Evolutionary conservation across 2,329 filamentous ascomycete species (phyloP).

Genomic region (Hypoxylon sp.): DNA sequence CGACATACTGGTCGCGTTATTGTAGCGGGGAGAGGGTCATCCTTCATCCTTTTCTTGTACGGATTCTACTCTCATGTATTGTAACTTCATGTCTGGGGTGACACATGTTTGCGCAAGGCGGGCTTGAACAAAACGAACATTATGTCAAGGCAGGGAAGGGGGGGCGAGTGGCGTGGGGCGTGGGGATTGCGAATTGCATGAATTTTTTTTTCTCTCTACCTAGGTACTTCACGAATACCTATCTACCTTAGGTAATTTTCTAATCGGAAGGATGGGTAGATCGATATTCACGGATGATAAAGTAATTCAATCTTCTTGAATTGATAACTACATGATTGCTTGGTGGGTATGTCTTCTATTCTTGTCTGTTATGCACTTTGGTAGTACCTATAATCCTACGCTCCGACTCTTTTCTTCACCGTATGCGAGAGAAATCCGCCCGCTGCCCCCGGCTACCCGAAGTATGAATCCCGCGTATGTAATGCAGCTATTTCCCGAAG

Average conservation of each 20-base stretch:
- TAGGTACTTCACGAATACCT: too few relatives aligned
- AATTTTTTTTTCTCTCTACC: too few relatives aligned
- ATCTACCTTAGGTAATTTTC: slow-evolving; percentile 26
- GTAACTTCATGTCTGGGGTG: slow-evolving; percentile 25
- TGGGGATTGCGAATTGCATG: neutral
- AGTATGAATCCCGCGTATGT: slow-evolving; percentile 14
- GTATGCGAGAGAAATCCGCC: slow-evolving; percentile 4
- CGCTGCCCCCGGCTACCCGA: slow-evolving; percentile 8
- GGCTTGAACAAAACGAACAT: slow-evolving; percentile 30
- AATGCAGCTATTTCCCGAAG: slow-evolving; percentile 25
- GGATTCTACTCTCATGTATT: slow-evolving; percentile 28
- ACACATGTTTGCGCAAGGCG: slow-evolving; percentile 20
- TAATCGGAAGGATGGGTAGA: slow-evolving; percentile 22
- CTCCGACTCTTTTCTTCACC: slow-evolving; percentile 13
- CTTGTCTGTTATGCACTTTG: slow-evolving; percentile 13
- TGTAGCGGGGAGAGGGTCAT: slow-evolving; percentile 1
- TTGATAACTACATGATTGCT: slow-evolving; percentile 6
- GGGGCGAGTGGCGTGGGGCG: too few relatives aligned
- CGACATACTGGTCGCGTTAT: too few relatives aligned
- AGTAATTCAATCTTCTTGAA: slow-evolving; percentile 35
- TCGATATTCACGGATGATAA: slow-evolving; percentile 20
- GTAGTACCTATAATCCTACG: slow-evolving; percentile 14
- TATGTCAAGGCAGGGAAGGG: too few relatives aligned
- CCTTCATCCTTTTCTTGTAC: slow-evolving; percentile 6
- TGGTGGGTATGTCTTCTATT: slow-evolving; percentile 17